Conservation (phyloP, 371 early-diverging fungal species). For the Umbelopsis sp. region DNA sequence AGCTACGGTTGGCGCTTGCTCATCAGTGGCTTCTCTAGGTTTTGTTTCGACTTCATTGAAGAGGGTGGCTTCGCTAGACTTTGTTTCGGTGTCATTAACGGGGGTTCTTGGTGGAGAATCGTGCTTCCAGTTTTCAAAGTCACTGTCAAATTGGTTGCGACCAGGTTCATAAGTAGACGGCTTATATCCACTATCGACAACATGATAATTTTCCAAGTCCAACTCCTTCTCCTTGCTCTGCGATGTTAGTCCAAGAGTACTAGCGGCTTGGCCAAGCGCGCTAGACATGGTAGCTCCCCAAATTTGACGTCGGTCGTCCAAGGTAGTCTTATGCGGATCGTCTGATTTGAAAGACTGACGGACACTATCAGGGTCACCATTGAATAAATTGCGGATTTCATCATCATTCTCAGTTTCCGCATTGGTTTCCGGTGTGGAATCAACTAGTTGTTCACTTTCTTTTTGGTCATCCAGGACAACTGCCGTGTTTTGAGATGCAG, state of each 20-base stretch:
- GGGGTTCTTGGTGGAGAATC: neutral
- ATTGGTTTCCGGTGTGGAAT: neutral
- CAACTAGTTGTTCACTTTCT: too few relatives aligned
- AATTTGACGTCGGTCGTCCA: conserved; percentile 14
- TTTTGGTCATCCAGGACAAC: too few relatives aligned
- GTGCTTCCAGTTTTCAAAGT: conserved; percentile 10
- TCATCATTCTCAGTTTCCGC: neutral
- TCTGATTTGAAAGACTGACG: neutral
- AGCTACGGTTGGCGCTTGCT: neutral
- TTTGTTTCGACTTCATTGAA: neutral
- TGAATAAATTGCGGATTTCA: neutral
- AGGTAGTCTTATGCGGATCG: neutral
- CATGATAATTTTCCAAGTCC: conserved; percentile 3
- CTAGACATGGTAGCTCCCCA: neutral
- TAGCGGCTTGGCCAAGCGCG: neutral
- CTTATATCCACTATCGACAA: neutral
- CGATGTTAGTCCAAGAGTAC: neutral
- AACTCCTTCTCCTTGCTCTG: neutral
- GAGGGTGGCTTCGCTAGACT: neutral
- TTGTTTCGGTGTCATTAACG: neutral
- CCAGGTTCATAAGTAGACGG: neutral
- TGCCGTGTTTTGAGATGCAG: too few relatives aligned
- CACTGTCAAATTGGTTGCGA: conserved; percentile 14
- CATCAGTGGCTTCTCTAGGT: neutral
- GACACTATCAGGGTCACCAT: neutral